Evolutionary conservation across 225 moss, liverwort and hornwort species (phyloP), one percentile per base, ranked within the genome.

Genomic region (Asterella californica): DNA sequence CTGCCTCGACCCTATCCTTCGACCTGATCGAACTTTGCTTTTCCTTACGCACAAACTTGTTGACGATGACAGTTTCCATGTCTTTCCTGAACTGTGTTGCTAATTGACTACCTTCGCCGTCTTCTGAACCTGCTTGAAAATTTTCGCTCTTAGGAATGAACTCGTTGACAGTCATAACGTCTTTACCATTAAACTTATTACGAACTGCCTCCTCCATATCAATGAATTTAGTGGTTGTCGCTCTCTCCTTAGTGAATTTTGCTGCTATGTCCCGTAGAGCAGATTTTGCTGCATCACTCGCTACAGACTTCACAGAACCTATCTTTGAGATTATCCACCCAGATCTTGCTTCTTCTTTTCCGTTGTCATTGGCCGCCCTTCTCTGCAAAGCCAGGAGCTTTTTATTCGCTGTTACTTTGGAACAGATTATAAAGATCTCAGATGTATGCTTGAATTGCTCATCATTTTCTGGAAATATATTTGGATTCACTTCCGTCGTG

Each of bases 391-490:
- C 76, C 37, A 82, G 63, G 29, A 79, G 65, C 65, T 36, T 79
- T 24, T 79, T 82, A 55, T 29, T 65, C 1, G 79, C 47, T 54
- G 85, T 82, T 9, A 32, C 53, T 29, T 73, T 82, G 14, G 66
- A 77, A 67, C 65, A 85, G 37, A 80, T 25, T 46, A 64, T 63
- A 36, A 75, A 85, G 10, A 80, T 76, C 22, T 82, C 70, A 38
- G 85, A 85, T 9, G 77, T 82, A 19, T 85, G 85, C 2, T n/a
- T 77, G 79, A 79, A 85, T 11, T 80, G 79, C 1, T 27, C 49
- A 32, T 85, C 82, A 77, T 85, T 68, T 54, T 85, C 85, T 9
- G 66, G 72, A 49, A 85, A 85, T 6, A 85, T 82, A 1, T 71
- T 5, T 4, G 77, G 79, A 59, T 82, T 76, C 6, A 82, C 82